Evolutionary conservation across 2,329 filamentous ascomycete species (phyloP).

Genomic region (Colletotrichum gloeosporioides): DNA sequence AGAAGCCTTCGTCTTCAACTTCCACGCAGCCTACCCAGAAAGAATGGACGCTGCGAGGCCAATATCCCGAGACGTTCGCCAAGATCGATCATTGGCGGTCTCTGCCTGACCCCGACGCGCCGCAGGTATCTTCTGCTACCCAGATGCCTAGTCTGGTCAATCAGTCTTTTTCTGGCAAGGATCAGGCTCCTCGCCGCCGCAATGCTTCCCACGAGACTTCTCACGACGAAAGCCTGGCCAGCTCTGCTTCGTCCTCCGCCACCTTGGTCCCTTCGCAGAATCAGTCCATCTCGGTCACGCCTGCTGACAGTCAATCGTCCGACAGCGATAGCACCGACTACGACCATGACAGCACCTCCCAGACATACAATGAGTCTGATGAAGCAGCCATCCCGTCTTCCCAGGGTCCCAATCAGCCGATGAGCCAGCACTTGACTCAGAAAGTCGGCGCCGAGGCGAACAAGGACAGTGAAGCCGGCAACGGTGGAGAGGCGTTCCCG

Average conservation of each 20-base stretch:
- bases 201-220: not conserved
- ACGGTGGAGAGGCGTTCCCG: not conserved
- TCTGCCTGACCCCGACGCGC: not conserved
- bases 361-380: not conserved
- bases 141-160: not conserved
- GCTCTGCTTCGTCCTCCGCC: not conserved
- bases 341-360: not conserved
- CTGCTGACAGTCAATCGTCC: not conserved
- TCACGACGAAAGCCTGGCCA: not conserved
- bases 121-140: not conserved
- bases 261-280: not conserved
- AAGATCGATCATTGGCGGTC: constrained; percentile 8
- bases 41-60: not conserved
- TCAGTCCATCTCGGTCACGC: not conserved
- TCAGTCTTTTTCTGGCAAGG: not conserved
- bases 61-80: constrained; percentile 6
- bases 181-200: not conserved
- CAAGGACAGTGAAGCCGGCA: not conserved
- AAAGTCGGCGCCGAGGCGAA: not conserved
- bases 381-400: not conserved
- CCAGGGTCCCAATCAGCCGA: not conserved
- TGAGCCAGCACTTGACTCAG: not conserved
- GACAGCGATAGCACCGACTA: not conserved
- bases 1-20: not conserved
- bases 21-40: not conserved